Conservation (phyloP, 805 yeast species). For the Candida nitratophila region DNA sequence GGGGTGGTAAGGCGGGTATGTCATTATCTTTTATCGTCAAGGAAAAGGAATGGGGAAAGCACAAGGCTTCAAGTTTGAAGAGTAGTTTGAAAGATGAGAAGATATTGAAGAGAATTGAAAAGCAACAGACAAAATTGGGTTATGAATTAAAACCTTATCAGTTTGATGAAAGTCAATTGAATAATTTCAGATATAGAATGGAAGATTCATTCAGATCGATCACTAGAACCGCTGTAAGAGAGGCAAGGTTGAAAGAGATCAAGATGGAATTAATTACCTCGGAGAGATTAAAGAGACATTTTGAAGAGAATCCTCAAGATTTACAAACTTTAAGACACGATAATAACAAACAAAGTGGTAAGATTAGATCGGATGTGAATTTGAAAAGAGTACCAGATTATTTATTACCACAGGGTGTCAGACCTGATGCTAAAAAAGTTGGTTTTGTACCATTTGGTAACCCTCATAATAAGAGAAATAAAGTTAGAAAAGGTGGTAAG, state of each 20-base stretch:
- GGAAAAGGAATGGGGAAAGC: conserved; percentile 77
- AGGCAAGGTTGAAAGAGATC: conserved; percentile 86
- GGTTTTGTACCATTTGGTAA: conserved; percentile 74
- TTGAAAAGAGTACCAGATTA: conserved; percentile 91
- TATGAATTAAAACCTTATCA: conserved; percentile 78
- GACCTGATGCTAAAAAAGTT: conserved; percentile 45
- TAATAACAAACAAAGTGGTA: conserved; percentile 59
- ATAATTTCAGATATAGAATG: conserved; percentile 91
- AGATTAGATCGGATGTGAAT: conserved; percentile 75
- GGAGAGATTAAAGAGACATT: conserved; percentile 86
- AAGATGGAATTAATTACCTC: conserved; percentile 81
- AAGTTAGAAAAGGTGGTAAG: conserved; percentile 16
- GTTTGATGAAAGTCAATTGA: conserved; percentile 87
- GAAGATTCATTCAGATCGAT: conserved; percentile 97
- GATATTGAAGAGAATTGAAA: conserved; percentile 66
- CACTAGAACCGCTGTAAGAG: conserved; percentile 82
- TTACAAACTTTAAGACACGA: conserved; percentile 85
- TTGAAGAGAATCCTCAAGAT: conserved; percentile 96
- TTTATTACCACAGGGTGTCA: conserved; percentile 72
- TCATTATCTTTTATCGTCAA: conserved; percentile 90
- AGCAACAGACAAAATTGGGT: conserved; percentile 68
- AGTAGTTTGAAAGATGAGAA: conserved; percentile 82
- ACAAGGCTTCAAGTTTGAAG: conserved; percentile 66
- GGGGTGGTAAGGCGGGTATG: conserved; percentile 95
- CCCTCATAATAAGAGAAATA: conserved; percentile 27